Conservation (phyloP, 495 filamentous ascomycete genomes). For the Zalerion maritima region DNA sequence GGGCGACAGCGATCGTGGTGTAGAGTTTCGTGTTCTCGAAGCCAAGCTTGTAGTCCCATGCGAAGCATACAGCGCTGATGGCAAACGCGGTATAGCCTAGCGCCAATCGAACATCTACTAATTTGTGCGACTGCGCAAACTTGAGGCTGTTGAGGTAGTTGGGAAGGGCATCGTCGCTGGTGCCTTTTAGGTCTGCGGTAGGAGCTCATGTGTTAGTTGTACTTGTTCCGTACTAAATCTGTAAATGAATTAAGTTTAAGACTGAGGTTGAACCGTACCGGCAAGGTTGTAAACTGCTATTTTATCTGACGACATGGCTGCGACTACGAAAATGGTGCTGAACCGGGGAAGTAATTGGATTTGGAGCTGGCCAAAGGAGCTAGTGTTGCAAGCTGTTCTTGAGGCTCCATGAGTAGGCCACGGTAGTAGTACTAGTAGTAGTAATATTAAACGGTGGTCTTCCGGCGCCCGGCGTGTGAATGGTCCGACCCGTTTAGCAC, state of each 20-base stretch:
- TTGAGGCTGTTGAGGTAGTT: constrained; percentile 76
- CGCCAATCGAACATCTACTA: constrained; percentile 66
- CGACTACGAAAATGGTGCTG: too few species aligned
- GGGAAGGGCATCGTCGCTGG: constrained; percentile 84
- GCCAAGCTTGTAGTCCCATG: constrained; percentile 77
- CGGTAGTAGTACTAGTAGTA: too few species aligned
- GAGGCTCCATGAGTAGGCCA: too few species aligned
- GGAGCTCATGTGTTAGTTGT: constrained; percentile 7
- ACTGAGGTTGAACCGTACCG: constrained; percentile 25
- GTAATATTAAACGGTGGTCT: too few species aligned
- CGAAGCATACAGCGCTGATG: constrained; percentile 70
- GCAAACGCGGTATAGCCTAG: constrained; percentile 73
- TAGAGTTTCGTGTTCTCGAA: constrained; percentile 68
- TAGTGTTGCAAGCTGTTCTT: too few species aligned
- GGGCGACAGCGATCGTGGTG: constrained; percentile 59
- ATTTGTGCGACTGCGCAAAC: constrained; percentile 66
- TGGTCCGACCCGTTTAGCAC: too few species aligned
- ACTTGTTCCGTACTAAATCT: background rate
- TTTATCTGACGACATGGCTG: constrained; percentile 31
- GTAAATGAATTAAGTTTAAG: constrained; percentile 1
- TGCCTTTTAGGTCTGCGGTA: constrained; percentile 77
- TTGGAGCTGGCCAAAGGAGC: too few species aligned
- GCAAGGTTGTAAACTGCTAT: constrained; percentile 55
- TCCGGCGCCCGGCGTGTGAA: too few species aligned
- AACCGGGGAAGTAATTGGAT: too few species aligned